Evolutionary conservation across 2,329 filamentous ascomycete species (phyloP).

Genomic region (Phoma sp.): DNA sequence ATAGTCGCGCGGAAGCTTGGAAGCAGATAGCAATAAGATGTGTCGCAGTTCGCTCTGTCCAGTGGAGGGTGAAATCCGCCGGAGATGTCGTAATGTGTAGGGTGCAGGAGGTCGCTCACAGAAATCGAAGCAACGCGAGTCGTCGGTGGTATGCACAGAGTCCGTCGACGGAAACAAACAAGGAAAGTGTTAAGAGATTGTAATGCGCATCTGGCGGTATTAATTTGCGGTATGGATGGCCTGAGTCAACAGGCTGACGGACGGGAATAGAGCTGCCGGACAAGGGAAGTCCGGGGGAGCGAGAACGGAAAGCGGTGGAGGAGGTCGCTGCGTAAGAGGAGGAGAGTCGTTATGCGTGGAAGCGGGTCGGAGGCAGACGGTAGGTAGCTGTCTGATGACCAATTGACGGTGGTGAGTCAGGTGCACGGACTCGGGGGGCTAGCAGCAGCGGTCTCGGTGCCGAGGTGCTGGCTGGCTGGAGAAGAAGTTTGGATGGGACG

Average conservation of each 20-base stretch:
- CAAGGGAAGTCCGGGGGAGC: slow-evolving; percentile 36
- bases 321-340: slow-evolving; percentile 47
- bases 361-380: slow-evolving; percentile 38
- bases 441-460: slow-evolving; percentile 20
- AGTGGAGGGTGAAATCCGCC: slow-evolving; percentile 7
- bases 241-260: slow-evolving; percentile 49
- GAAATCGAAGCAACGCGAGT: slow-evolving; percentile 36
- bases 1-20: slow-evolving; percentile 35
- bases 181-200: slow-evolving; percentile 53
- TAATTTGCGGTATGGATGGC: slow-evolving; percentile 48
- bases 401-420: slow-evolving; percentile 45
- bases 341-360: slow-evolving; percentile 50
- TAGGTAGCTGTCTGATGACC: slow-evolving; percentile 33
- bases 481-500: slow-evolving; percentile 24
- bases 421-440: slow-evolving; percentile 40
- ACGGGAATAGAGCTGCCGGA: slow-evolving; percentile 26
- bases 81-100: slow-evolving; percentile 40
- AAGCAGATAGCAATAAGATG: slow-evolving; percentile 47
- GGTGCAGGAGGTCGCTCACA: slow-evolving; percentile 35
- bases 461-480: slow-evolving; percentile 33
- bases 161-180: slow-evolving; percentile 49
- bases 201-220: slow-evolving; percentile 53
- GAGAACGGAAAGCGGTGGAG: slow-evolving; percentile 31
- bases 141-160: slow-evolving; percentile 50
- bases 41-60: slow-evolving; percentile 8